Percentiles rank a stretch among this genome's conserved stretches.
phyloP scores from a whole-genome alignment of 2,329 filamentous ascomycete genomes.

The Colletotrichum tropicicola region DNA sequence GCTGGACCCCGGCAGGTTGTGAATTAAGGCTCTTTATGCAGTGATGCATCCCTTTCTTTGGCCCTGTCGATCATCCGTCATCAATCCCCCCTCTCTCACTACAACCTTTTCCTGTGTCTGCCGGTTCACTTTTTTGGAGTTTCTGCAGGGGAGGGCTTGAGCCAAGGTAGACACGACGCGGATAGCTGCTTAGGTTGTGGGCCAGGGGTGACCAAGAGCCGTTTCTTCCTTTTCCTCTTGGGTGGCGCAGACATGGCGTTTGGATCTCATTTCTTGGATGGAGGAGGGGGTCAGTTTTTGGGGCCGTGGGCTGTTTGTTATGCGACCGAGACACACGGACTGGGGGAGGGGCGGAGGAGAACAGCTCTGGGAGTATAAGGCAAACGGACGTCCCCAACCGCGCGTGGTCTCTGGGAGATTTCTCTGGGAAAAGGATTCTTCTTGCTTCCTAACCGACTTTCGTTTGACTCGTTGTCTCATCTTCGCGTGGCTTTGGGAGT shows the following conservation, averaged over 20 bases:
- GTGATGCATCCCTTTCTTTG: constrained; percentile 10
- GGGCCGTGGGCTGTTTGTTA: not conserved
- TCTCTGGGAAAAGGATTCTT: not conserved
- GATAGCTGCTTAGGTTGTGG: not conserved
- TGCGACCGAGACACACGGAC: not conserved
- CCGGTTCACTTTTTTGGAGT: not conserved
- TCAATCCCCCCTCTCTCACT: not conserved
- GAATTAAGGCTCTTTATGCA: constrained; percentile 20
- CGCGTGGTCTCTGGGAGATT: not conserved
- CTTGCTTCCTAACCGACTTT: not conserved
- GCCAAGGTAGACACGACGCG: not conserved
- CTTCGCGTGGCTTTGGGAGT: not conserved
- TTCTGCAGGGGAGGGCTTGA: no score
- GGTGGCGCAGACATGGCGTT: constrained; percentile 9
- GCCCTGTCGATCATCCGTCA: constrained; percentile 2
- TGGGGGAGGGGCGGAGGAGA: no score
- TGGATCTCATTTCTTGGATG: constrained; percentile 7
- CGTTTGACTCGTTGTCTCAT: not conserved
- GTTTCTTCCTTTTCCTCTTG: not conserved
- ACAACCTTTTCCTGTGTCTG: not conserved
- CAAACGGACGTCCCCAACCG: constrained; percentile 2
- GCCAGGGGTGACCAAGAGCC: not conserved
- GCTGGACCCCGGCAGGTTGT: not conserved
- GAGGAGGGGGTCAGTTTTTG: no score
- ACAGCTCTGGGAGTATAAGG: constrained; percentile 2